phyloP scores from a whole-genome alignment of 805 yeast species.

The Pichia eremophila region DNA sequence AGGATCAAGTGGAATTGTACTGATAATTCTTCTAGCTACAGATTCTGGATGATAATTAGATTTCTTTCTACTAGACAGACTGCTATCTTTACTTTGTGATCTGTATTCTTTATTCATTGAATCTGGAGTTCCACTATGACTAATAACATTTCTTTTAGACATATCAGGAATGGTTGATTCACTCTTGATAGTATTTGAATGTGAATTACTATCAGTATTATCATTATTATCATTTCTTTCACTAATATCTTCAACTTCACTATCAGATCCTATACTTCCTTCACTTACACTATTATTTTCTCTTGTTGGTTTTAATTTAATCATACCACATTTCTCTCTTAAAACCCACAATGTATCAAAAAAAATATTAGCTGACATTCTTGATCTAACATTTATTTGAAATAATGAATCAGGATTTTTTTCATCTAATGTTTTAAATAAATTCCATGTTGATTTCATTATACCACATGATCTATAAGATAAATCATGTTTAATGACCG shows the following conservation, averaged over 20 bases:
- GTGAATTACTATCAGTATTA: neutral
- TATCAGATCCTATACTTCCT: conserved; percentile 11
- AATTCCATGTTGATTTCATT: conserved; percentile 89
- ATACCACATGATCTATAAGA: conserved; percentile 89
- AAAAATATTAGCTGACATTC: conserved; percentile 89
- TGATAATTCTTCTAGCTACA: conserved; percentile 64
- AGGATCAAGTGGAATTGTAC: conserved; percentile 77
- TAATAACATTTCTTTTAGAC: conserved; percentile 17
- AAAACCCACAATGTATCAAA: conserved; percentile 83
- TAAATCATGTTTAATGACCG: conserved; percentile 84
- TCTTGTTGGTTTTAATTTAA: conserved; percentile 39
- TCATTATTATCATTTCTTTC: conserved; percentile 12
- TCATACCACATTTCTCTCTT: conserved; percentile 83
- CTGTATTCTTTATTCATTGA: conserved; percentile 11
- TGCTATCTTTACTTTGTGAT: conserved; percentile 8
- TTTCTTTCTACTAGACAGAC: conserved; percentile 14
- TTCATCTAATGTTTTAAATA: conserved; percentile 60
- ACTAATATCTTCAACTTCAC: conserved; percentile 7
- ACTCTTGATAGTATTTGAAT: no score
- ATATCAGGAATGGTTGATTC: conserved; percentile 11
- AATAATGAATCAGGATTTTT: conserved; percentile 29
- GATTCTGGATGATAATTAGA: conserved; percentile 45
- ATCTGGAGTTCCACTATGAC: conserved; percentile 5
- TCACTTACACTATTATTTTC: conserved; percentile 5
- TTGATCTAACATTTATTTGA: conserved; percentile 56